Evolutionary conservation across 2,329 filamentous ascomycete genomes (phyloP), one percentile per base, ranked within the genome.

Genomic region (Mycosphaerella arachidis): DNA sequence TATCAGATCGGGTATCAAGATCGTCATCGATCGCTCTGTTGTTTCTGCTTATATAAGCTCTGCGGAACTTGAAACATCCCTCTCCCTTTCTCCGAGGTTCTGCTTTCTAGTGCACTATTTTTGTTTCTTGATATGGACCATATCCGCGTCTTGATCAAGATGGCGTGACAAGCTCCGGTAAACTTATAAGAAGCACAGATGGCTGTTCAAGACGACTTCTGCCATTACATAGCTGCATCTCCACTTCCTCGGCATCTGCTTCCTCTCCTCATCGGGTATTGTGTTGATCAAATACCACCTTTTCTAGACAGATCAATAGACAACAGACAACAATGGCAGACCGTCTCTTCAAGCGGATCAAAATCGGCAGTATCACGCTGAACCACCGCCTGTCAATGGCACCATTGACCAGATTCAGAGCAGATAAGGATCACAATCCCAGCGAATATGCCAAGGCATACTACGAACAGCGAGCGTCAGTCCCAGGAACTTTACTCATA

Each of bases 401-500:
- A 0, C 83, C 84, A 4, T 73, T 87, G 56, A 86, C 84, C 13
- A 74, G 78, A 30, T 77, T 78, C 71, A 74, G 78, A 48, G 76
- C 75, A 40, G 69, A 71, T 48, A 74, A 82, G 57, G 73, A 82
- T 52, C 64, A 68, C 65, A 76, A 68, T 13, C 65, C 63, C 13
- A 58, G 57, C 29, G 56, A 60, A 10, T 53, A 63, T 71, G 75
- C 55, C 66, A 78, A 64, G 75, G 77, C 83, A 57, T 82, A 85
- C 72, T 85, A 85, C 70, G 70, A 72, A 20, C 82, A 86, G 67
- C 78, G 83, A 27, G 81, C 76, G 37, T 77, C 75, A 6, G 75
- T 76, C 9, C 78, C 79, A 4, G 83, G 84, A 27, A 85, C 82
- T 1, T 73, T 88, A 2, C 71, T 87, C 46, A 80, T 88, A 64